Base-by-base conservation (phyloP, 148 eudicot species). In the Nepenthes gracilis region DNA sequence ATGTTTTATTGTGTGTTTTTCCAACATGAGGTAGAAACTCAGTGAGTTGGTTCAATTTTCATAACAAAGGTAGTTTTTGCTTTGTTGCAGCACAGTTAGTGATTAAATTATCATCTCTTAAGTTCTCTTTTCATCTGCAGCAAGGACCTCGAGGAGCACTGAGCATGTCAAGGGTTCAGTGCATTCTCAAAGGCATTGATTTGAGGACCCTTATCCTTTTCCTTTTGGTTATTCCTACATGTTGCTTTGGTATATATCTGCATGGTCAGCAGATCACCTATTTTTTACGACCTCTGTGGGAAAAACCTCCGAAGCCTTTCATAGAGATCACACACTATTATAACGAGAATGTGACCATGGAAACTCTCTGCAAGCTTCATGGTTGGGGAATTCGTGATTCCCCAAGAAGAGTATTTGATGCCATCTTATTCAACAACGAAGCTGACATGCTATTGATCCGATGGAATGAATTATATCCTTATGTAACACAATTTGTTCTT, bases 401-500 rank as follows among this genome's bases (percentile, higher is more conserved):
- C 59, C 87, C 87, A 0, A 69, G 87, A 61, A 70, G 84, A n/a
- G 87, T 83, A 15, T 83, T 56, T 52, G 87, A 83, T 63, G 84
- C 87, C 1, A 82, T 83, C 35, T 54, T 83, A 2, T 83, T 83
- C 70, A 83, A 77, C 59, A 83, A 83, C 11, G 87, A 83, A 65
- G 62, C 80, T 1, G 87, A 83, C 63, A 80, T 83, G 78, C 82
- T 83, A 37, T 77, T 65, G 1, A 77, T 83, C 12, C 60, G 87
- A 33, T 83, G 87, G 87, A 79, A 80, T 35, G 87, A 83, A 35
- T 54, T 79, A 70, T 77, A 72, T 52, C 87, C 87, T 62, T 83
- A 77, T 48, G 68, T 83, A 5, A 66, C 87, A 11, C 80, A 72
- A 52, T 83, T 83, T 72, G 87, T 83, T 50, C 72, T 83, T 15